Conservation (phyloP, 2,329 filamentous ascomycete species). For the Lecanicillium sp. region DNA sequence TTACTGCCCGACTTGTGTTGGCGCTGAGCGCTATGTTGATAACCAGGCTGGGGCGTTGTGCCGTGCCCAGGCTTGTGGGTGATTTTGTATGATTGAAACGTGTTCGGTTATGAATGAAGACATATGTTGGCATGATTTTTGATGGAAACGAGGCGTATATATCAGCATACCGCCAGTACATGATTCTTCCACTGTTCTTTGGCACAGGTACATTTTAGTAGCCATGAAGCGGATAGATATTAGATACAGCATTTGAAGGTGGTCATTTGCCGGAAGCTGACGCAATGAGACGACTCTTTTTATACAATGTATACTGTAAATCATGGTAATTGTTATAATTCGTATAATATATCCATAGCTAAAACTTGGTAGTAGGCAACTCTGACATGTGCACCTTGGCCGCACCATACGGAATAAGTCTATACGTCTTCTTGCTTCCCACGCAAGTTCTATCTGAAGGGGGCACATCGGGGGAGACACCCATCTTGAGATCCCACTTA, state of each 20-base stretch:
- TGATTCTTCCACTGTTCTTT: no score
- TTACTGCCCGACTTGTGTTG: conserved; percentile 31
- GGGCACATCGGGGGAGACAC: conserved; percentile 22
- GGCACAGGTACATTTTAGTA: no score
- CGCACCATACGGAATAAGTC: conserved; percentile 36
- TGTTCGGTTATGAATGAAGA: no score
- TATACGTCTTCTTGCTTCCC: conserved; percentile 22
- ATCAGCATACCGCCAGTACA: no score
- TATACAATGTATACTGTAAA: conserved; percentile 2
- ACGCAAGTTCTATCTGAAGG: conserved; percentile 12
- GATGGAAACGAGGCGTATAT: no score
- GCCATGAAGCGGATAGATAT: no score
- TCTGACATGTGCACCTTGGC: conserved; percentile 36
- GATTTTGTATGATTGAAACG: no score
- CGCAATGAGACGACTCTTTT: no score
- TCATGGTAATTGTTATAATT: neutral
- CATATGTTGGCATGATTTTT: no score
- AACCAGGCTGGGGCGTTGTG: conserved; percentile 15
- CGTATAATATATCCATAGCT: conserved; percentile 1
- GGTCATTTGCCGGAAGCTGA: no score
- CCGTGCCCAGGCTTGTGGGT: no score
- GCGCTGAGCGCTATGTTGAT: conserved; percentile 23
- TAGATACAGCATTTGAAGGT: no score
- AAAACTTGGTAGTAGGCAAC: conserved; percentile 12
- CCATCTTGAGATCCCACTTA: conserved; percentile 21